phyloP scores from a whole-genome alignment of 345 rosid species.

The Limnanthes douglasii region DNA sequence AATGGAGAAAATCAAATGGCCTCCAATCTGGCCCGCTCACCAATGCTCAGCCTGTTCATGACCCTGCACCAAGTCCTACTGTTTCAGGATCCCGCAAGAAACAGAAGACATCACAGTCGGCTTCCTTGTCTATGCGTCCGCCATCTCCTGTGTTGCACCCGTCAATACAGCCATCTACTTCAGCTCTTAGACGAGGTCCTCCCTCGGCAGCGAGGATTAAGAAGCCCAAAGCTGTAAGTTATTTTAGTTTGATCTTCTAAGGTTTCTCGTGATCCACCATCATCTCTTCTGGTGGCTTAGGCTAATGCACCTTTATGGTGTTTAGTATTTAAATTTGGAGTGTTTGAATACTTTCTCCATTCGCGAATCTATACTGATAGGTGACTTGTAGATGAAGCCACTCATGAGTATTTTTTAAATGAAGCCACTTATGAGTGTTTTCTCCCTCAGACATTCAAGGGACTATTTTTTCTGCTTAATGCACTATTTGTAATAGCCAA shows the following conservation, averaged over 20 bases:
- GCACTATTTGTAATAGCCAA: too few species aligned
- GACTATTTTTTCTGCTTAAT: too few species aligned
- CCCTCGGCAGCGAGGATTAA: conserved; percentile 51
- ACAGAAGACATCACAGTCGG: conserved; percentile 69
- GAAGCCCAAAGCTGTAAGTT: conserved; percentile 81
- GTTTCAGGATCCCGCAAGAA: conserved; percentile 85
- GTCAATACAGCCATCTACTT: conserved; percentile 75
- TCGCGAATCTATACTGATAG: too few species aligned
- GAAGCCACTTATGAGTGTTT: too few species aligned
- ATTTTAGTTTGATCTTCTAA: conserved; percentile 5
- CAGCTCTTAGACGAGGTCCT: conserved; percentile 52
- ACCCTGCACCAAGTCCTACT: conserved; percentile 62
- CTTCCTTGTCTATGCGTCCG: conserved; percentile 61
- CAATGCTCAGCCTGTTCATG: conserved; percentile 46
- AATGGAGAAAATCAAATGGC: conserved; percentile 77
- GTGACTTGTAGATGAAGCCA: too few species aligned
- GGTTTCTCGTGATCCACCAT: too few species aligned
- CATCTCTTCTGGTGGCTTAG: too few species aligned
- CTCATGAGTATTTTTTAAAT: too few species aligned
- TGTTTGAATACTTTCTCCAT: too few species aligned
- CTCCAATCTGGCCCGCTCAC: conserved; percentile 49
- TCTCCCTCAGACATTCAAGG: too few species aligned
- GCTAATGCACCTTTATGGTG: too few species aligned
- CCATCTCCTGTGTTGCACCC: conserved; percentile 71
- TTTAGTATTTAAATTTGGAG: not conserved